These are phyloP conservation scores for Ceratocystis lukuohia DNA, from an alignment of 2,329 filamentous ascomycete genomes.

Conservation along the genomic window DNA sequence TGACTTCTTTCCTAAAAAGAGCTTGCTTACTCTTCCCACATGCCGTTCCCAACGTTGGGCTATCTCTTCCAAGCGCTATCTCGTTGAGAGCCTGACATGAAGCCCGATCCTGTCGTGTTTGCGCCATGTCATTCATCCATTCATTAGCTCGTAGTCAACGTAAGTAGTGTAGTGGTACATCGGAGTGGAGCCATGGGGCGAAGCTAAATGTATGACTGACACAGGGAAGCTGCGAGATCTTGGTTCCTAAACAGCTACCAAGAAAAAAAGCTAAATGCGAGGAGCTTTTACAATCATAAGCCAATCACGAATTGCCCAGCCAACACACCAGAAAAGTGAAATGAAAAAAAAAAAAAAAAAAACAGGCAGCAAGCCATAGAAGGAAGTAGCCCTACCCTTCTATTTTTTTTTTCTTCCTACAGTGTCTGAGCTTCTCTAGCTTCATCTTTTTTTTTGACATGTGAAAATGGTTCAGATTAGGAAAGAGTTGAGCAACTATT, in stretches of 20 bases:
- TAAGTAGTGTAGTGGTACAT: background rate
- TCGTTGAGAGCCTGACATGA: background rate
- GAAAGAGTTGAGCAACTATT: conserved; percentile 4
- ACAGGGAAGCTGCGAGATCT: background rate
- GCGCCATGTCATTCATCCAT: background rate
- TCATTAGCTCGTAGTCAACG: background rate
- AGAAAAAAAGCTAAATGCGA: background rate
- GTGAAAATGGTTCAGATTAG: conserved; percentile 19
- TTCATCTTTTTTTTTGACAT: conserved; percentile 16
- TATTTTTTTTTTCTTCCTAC: background rate
- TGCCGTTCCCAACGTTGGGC: background rate
- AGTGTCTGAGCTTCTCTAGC: background rate
- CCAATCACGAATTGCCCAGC: background rate
- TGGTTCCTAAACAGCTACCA: background rate
- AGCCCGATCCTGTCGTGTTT: background rate
- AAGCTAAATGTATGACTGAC: background rate
- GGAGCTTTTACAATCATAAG: background rate
- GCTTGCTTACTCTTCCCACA: background rate
- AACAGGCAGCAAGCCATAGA: background rate
- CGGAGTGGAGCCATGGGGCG: background rate
- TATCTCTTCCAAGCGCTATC: background rate
- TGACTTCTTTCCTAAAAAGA: background rate
- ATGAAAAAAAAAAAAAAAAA: background rate
- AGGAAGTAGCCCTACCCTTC: background rate
- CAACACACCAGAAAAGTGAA: background rate